Evolutionary conservation across 2,329 filamentous ascomycete genomes (phyloP), one percentile per base, ranked within the genome.

Genomic region (Botrytis galanthina): DNA sequence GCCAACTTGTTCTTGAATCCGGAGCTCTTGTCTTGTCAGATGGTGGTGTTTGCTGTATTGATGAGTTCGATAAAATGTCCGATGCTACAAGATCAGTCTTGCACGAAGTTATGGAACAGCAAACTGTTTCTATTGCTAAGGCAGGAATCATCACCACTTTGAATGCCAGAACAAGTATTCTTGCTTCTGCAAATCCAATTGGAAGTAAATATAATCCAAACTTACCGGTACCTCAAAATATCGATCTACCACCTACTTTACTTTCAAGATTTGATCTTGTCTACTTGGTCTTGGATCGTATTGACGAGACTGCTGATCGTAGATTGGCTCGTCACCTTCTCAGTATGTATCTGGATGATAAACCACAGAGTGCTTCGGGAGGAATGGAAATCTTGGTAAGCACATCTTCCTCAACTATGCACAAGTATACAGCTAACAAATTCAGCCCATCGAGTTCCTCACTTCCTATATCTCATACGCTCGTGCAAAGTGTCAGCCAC

Each of bases 401-500:
- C 85, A 32, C 35, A 57, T 64, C 51, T 60, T 51, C 54, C 69
- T 48, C 73, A 74, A 74, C 57, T 29, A 39, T 57, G 74, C 18
- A 35, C 16, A 26, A 39, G 37, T 20, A 62, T 10, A 32, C 18
- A 70, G 46, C 59, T 54, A 64, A 68, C 20, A 69, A 69, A 66
- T 22, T 20, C 75, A 94, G 91, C 94, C 96, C 32, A 89, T 99
- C 79, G 96, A 99, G 79, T 98, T 98, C 84, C 87, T 99, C 26
- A 99, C 97, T 2, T 89, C 92, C 29, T 99, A 98, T 85, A 98
- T 99, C 81, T 98, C 95, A 16, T 99, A 98, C 81, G 96, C 96
- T 26, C 94, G 96, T 78, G 87, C 91, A 77, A 90, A 94, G 80
- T 89, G 96, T 78, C 93, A 98, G 80, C 96, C 96, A 0, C 88